Percentiles rank a stretch among this genome's conserved stretches.
Evolutionary conservation across 441 rosid species (phyloP).

Genomic region (Aleurites moluccanus): DNA sequence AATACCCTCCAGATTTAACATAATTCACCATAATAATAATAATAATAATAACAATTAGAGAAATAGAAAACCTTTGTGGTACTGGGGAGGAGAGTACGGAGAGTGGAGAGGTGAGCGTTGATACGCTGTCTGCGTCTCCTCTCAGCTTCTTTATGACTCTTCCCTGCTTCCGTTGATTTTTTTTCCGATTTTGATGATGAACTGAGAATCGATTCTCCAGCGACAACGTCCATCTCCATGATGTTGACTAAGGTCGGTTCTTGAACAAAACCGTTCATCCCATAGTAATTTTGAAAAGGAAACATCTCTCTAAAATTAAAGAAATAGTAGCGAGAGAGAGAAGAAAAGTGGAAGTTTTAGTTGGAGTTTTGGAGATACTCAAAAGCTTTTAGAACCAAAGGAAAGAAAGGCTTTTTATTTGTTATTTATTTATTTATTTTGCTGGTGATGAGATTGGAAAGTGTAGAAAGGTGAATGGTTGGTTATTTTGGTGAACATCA

Average conservation of each 20-base stretch:
- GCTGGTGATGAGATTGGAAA: background rate
- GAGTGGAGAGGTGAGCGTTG: constrained; percentile 59
- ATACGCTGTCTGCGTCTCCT: constrained; percentile 63
- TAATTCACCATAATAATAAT: background rate
- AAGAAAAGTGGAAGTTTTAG: background rate
- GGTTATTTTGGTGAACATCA: background rate
- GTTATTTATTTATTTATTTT: background rate
- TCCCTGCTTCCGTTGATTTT: constrained; percentile 38
- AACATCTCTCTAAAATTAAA: constrained; percentile 20
- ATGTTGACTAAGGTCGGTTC: constrained; percentile 27
- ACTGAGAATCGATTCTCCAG: constrained; percentile 24
- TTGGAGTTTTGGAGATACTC: background rate
- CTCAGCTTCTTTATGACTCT: constrained; percentile 62
- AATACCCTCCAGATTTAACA: background rate
- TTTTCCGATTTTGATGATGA: constrained; percentile 25
- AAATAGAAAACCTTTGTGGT: constrained; percentile 34
- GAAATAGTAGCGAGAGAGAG: background rate
- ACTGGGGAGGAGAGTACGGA: constrained; percentile 54
- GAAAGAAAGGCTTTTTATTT: background rate
- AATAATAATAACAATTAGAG: too few species aligned
- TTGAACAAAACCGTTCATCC: background rate
- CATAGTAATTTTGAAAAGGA: constrained; percentile 24
- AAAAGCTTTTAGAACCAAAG: background rate
- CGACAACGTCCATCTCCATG: constrained; percentile 12
- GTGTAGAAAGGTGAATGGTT: background rate